These are phyloP conservation scores for Mycena sanguinolenta DNA, from an alignment of 768 basidiomycete genomes.

Conservation along the genomic window DNA sequence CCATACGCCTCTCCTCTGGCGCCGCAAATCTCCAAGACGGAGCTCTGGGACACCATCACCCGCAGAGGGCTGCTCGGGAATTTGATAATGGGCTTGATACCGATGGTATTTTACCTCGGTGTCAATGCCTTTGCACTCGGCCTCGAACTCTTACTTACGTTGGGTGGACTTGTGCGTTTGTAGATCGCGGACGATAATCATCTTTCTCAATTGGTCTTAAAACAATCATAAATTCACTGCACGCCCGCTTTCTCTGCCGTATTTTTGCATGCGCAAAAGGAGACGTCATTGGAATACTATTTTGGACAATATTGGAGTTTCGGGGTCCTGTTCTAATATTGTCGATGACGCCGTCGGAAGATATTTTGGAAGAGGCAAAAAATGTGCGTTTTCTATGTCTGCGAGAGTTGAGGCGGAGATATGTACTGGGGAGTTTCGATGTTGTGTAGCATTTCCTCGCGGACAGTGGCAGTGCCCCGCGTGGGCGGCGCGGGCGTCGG, in stretches of 20 bases:
- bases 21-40: constrained; percentile 61
- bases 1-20: constrained; percentile 60
- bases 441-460: too few species aligned
- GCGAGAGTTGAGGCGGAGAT: too few species aligned
- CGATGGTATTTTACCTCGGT: constrained; percentile 60
- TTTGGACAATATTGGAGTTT: neutral
- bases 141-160: constrained; percentile 18
- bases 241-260: too few species aligned
- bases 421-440: too few species aligned
- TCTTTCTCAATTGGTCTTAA: too few species aligned
- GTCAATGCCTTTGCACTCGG: constrained; percentile 21
- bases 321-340: constrained; percentile 2
- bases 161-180: constrained; percentile 8
- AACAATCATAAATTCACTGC: too few species aligned
- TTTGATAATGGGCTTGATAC: constrained; percentile 69
- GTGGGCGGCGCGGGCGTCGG: neutral
- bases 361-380: too few species aligned
- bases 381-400: too few species aligned
- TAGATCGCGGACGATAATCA: neutral
- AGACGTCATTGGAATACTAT: constrained; percentile 1
- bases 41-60: constrained; percentile 72
- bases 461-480: too few species aligned
- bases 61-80: constrained; percentile 69
- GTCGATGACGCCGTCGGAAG: too few species aligned
- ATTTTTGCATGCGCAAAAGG: too few species aligned